These are phyloP conservation scores for Tulasnella sp. DNA, from an alignment of 768 basidiomycete genomes.

Conservation along the genomic window DNA sequence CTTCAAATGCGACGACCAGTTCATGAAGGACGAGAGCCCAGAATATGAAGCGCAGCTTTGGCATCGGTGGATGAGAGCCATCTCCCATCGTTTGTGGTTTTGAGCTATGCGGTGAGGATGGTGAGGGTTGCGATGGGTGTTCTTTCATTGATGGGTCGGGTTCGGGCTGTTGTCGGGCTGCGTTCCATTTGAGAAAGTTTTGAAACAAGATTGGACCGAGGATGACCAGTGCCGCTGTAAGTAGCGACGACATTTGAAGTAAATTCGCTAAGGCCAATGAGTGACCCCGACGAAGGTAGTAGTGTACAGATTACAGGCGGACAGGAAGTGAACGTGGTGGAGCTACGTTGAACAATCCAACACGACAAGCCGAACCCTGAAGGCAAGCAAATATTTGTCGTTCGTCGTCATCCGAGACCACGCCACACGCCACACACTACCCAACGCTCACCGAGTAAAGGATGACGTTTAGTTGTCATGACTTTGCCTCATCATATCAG, in stretches of 20 bases:
- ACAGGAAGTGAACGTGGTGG: neutral
- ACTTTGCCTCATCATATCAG: too few relatives aligned
- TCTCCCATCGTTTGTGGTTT: neutral
- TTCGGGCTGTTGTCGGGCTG: neutral
- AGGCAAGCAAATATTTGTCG: neutral
- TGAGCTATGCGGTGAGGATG: neutral
- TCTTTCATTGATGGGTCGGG: neutral
- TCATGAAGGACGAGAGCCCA: conserved; percentile 42
- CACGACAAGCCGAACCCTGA: neutral
- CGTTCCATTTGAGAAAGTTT: conserved; percentile 10
- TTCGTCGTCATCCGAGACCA: neutral
- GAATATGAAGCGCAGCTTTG: conserved; percentile 21
- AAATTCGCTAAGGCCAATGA: neutral
- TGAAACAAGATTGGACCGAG: conserved; percentile 4
- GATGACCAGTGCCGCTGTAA: neutral
- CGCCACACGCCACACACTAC: neutral
- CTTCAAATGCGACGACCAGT: conserved; percentile 47
- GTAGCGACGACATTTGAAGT: neutral
- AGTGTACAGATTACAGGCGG: neutral
- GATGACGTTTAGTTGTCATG: too few relatives aligned
- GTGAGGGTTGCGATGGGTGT: neutral
- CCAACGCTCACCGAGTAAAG: too few relatives aligned
- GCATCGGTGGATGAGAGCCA: neutral
- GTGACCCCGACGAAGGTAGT: neutral
- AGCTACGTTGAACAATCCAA: conserved; percentile 1